phyloP scores from a whole-genome alignment of 176 grass and related monocot species.

The Elymus sibiricus region DNA sequence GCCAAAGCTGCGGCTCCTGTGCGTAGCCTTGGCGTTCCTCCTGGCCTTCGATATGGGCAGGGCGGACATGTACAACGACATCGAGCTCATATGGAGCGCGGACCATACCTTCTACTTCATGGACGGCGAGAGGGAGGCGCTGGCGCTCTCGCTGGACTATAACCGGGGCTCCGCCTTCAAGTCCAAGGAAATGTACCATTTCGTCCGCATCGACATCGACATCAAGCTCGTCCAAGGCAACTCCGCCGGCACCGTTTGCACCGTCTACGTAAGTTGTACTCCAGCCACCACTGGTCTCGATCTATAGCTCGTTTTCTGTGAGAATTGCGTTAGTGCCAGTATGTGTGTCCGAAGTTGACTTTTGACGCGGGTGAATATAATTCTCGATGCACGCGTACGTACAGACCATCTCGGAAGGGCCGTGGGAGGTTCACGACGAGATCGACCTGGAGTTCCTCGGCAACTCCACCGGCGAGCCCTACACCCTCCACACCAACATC shows the following conservation, averaged over 20 bases:
- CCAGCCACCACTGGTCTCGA: too few relatives aligned
- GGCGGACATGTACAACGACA: neutral
- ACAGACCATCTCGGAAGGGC: conserved; percentile 48
- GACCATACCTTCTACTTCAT: conserved; percentile 35
- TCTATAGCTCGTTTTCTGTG: too few relatives aligned
- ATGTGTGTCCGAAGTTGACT: conserved; percentile 5
- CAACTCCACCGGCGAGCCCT: conserved; percentile 48
- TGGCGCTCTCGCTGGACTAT: conserved; percentile 36
- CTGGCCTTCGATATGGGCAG: neutral
- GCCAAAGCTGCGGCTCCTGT: neutral
- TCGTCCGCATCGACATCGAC: conserved; percentile 47
- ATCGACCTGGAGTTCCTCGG: conserved; percentile 85
- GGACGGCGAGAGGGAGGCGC: conserved; percentile 23
- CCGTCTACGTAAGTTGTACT: conserved; percentile 56
- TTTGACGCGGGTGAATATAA: neutral
- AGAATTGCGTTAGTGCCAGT: too few relatives aligned
- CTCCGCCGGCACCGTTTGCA: conserved; percentile 66
- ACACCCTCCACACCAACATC: conserved; percentile 77
- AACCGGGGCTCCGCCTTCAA: conserved; percentile 44
- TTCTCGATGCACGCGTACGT: neutral
- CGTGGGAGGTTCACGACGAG: conserved; percentile 57
- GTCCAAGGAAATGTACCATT: conserved; percentile 44
- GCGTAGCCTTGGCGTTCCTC: neutral
- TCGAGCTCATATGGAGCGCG: conserved; percentile 27
- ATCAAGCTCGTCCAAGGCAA: conserved; percentile 67